These are phyloP conservation scores for Phialemonium atrogriseum DNA, from an alignment of 2,329 filamentous ascomycete genomes.

Conservation along the genomic window DNA sequence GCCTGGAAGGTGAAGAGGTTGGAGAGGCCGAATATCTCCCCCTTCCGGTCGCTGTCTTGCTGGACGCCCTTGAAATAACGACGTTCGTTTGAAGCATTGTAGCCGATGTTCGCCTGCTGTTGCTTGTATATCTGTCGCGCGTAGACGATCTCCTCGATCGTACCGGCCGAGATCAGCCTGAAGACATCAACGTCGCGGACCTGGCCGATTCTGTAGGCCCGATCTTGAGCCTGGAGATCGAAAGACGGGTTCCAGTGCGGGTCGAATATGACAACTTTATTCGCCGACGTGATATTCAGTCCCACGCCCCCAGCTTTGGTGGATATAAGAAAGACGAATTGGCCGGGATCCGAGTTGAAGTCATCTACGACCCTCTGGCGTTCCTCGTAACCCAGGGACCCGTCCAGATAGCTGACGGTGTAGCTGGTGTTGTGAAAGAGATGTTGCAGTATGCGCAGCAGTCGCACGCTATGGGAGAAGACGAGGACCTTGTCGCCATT, in stretches of 20 bases:
- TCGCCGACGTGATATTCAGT: slow-evolving; percentile 92
- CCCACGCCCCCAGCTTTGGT: slow-evolving; percentile 90
- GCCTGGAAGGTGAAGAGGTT: slow-evolving; percentile 82
- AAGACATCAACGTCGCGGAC: slow-evolving; percentile 91
- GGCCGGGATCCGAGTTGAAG: slow-evolving; percentile 79
- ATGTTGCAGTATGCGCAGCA: slow-evolving; percentile 75
- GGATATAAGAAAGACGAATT: slow-evolving; percentile 94
- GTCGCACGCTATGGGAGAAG: slow-evolving; percentile 84
- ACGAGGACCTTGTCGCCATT: slow-evolving; percentile 92
- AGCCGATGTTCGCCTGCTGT: slow-evolving; percentile 95
- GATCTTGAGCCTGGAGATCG: slow-evolving; percentile 91
- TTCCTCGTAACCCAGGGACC: slow-evolving; percentile 73
- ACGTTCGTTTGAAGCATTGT: slow-evolving; percentile 84
- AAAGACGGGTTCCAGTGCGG: slow-evolving; percentile 97
- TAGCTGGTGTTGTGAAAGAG: slow-evolving; percentile 85
- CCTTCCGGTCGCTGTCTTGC: slow-evolving; percentile 70
- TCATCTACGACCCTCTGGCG: slow-evolving; percentile 75
- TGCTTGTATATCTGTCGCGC: slow-evolving; percentile 98
- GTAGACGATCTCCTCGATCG: slow-evolving; percentile 95
- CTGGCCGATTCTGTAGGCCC: slow-evolving; percentile 93
- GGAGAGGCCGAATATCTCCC: slow-evolving; percentile 84
- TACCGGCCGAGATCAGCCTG: slow-evolving; percentile 80
- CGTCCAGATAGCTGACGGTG: slow-evolving; percentile 85
- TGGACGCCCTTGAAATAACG: slow-evolving; percentile 95
- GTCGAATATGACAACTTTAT: slow-evolving; percentile 95